Base-by-base conservation (phyloP, 257 asterid species). In the Lycium ferocissimum region DNA sequence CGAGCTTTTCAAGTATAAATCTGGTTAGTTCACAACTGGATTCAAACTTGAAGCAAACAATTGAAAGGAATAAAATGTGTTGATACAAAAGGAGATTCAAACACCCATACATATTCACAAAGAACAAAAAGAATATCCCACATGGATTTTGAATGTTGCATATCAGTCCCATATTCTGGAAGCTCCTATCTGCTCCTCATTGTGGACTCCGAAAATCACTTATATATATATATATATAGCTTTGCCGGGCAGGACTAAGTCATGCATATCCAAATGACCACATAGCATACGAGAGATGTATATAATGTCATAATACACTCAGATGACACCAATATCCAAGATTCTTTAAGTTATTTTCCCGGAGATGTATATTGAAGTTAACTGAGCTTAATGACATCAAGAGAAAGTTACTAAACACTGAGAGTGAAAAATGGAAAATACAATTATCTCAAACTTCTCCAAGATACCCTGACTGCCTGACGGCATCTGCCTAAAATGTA, bases 141-240 rank as follows among this genome's bases (percentile, higher is more conserved):
- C 59, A 47, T 47, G 58, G 57, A 75, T 20, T 22, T 22, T 61
- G 45, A 71, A 49, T 75, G 22, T 7, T 26, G 11, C 45, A 14
- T 78, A 51, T 76, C 26, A 53, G 26, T 14, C 82, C 62, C 26
- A 78, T 45, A 78, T 53, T 78, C 9, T 53, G 33, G 66, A 78
- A 78, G 20, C 66, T 78, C 82, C 33, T 78, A 53, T 14, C 82
- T 78, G 65, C 82, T 78, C 26, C 82, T 78, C 63, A 8, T 78
- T 76, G 82, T 26, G 12, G 47, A 13, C 47, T 76, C 33, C 5
- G 33, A 53, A 22, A 51, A 53, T 78, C 15, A 33, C 82, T 15
- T 76, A 4, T 38, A 53, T 47, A 11, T 76, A 4, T 38, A 53
- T 47, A 11, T 45, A 18, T 72, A 72, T 43, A 45, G 80, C 80